Evolutionary conservation across 176 grass and related monocot genomes (phyloP).

Genomic region (Puccinellia tenuiflora): DNA sequence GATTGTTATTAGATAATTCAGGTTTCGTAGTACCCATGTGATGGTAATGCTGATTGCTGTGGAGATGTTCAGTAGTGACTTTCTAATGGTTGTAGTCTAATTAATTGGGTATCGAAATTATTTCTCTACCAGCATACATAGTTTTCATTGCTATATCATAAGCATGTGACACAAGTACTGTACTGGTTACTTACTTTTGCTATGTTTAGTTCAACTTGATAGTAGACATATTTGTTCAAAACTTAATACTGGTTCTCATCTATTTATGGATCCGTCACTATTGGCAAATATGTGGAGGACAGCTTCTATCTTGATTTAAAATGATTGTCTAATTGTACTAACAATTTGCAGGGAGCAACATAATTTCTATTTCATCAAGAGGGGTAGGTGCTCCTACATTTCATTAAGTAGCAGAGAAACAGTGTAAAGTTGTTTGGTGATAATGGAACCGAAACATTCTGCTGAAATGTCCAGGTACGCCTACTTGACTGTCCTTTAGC

Average conservation of each 20-base stretch:
- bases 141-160: neutral
- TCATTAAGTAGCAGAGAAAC: neutral
- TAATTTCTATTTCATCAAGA: neutral
- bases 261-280: neutral
- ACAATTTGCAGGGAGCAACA: constrained; percentile 22
- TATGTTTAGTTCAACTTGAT: neutral
- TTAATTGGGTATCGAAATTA: neutral
- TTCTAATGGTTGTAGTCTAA: neutral
- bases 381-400: neutral
- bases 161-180: neutral
- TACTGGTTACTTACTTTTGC: neutral
- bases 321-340: constrained; percentile 13
- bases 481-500: neutral
- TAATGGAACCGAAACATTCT: constrained; percentile 77
- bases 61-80: neutral
- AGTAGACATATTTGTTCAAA: neutral
- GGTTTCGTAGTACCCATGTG: neutral
- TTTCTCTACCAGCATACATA: neutral
- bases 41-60: neutral
- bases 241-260: neutral
- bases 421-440: constrained; percentile 12
- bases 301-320: neutral
- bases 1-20: neutral
- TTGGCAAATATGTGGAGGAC: neutral
- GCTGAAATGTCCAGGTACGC: constrained; percentile 55